Evolutionary conservation across 768 basidiomycete species (phyloP), one percentile per base, ranked within the genome.

Genomic region (Lactifluus echinatus): DNA sequence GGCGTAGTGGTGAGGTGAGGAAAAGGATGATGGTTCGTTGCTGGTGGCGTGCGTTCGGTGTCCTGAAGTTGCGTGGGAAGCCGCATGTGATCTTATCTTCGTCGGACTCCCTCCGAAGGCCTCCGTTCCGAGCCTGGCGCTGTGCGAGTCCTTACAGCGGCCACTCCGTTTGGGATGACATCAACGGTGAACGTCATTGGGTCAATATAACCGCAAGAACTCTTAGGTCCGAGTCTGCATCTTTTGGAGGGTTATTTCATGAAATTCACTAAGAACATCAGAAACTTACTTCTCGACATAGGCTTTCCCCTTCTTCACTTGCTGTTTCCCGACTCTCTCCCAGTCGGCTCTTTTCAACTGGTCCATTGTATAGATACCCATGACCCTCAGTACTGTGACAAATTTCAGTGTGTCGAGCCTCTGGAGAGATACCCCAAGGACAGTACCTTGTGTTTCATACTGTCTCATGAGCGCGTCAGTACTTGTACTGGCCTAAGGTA

Each of bases 391-490:
- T 37, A 50, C 57, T 59, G 21, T 10, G 24, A 10, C 4, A n/a
- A 1, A 33, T 21, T 46, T 15, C 40, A 34, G 40, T 49, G 19
- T 14, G 28, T 37, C 21, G 23, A 12, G 14, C 17, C 19, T 19
- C 19, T n/a, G 34, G 26, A 24, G 14, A 37, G 24, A 10, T 21
- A 11, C 11, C 12, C 43, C 33, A 19, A 10, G 17, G 37, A 49
- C 34, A 36, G 39, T n/a, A 59, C 58, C 58, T 55, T 59, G 58
- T 17, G 23, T 55, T 44, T 55, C 53, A 28, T 50, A 26, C 58
- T 59, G 24, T 45, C n/a, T 19, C 40, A 24, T 34, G 12, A 8
- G 26, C 11, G 15, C 2, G 2, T 59, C n/a, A 59, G 43, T 26
- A 39, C 10, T 31, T 33, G 17, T 5, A 8, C 26, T 7, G 8